Percentiles rank a stretch among this genome's conserved stretches.
phyloP scores from a whole-genome alignment of 805 yeast genomes.

The Zygoascus tannicola region DNA sequence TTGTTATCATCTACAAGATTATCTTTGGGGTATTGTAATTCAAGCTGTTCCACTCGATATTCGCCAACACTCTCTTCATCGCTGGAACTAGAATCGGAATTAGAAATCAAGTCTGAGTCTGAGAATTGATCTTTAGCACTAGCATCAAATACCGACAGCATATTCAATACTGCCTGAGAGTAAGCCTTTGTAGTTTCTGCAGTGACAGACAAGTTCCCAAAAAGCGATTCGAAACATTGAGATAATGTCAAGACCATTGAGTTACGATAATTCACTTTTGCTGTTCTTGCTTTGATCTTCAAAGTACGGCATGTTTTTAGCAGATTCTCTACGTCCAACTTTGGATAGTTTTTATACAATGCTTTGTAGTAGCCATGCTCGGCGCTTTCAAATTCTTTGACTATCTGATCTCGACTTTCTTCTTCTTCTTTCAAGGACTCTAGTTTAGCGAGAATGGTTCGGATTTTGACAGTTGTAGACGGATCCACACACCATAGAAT shows the following conservation, averaged over 20 bases:
- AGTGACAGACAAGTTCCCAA: slow-evolving; percentile 2
- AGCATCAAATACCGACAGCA: not conserved
- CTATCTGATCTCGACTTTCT: slow-evolving; percentile 5
- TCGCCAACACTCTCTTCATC: too few species aligned
- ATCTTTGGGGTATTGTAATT: too few species aligned
- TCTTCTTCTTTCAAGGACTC: slow-evolving; percentile 17
- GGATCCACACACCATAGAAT: slow-evolving; percentile 7
- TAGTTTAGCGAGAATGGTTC: slow-evolving; percentile 13
- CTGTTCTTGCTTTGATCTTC: slow-evolving; percentile 7
- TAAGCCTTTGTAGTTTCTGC: slow-evolving; percentile 2
- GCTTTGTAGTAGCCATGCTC: slow-evolving; percentile 17
- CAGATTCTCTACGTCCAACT: slow-evolving; percentile 11
- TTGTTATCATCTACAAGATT: not conserved
- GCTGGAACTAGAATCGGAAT: not conserved
- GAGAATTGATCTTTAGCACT: not conserved
- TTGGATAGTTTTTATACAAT: slow-evolving; percentile 13
- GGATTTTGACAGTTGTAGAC: not conserved
- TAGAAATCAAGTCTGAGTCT: not conserved
- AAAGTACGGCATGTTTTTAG: slow-evolving; percentile 9
- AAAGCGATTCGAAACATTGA: slow-evolving; percentile 12
- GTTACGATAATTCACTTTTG: slow-evolving; percentile 7
- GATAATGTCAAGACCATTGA: slow-evolving; percentile 6
- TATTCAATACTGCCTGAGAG: not conserved
- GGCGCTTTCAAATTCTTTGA: slow-evolving; percentile 8
- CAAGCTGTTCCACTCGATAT: too few species aligned